These are phyloP conservation scores for Emergomyces africanus DNA, from an alignment of 2,329 filamentous ascomycete species.

Conservation along the genomic window DNA sequence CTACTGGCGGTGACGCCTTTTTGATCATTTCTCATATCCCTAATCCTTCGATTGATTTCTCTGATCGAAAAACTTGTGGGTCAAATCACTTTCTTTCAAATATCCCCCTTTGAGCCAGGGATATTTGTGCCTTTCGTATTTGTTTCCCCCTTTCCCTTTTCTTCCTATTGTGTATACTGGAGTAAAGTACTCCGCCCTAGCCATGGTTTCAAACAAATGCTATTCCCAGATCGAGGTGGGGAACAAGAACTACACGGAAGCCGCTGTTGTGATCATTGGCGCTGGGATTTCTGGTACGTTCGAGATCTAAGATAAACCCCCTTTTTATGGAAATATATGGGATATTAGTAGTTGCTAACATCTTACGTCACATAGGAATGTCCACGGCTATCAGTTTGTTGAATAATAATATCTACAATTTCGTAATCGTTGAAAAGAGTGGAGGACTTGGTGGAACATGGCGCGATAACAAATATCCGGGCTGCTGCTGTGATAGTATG, in stretches of 20 bases:
- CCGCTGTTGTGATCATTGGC: slow-evolving; percentile 46
- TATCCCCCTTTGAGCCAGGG: not conserved
- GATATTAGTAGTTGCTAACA: not conserved
- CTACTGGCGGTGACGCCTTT: not conserved
- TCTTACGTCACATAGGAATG: slow-evolving; percentile 27
- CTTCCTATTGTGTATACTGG: not conserved
- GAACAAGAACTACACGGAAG: slow-evolving; percentile 40
- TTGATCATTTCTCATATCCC: not conserved
- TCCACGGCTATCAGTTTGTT: slow-evolving; percentile 47
- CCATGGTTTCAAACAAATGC: not conserved
- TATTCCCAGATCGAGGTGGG: slow-evolving; percentile 12
- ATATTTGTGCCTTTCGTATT: too few relatives aligned
- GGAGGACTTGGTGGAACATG: slow-evolving; percentile 42
- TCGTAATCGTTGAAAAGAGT: slow-evolving; percentile 45
- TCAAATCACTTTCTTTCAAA: not conserved
- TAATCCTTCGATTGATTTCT: not conserved
- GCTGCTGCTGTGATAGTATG: slow-evolving; percentile 40
- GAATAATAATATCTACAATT: slow-evolving; percentile 37
- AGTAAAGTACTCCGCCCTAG: not conserved
- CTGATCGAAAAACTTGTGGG: not conserved
- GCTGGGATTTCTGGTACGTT: slow-evolving; percentile 39
- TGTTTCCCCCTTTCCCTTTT: not conserved
- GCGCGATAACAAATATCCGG: slow-evolving; percentile 46
- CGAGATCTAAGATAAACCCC: not conserved
- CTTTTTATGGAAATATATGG: not conserved